Base-by-base conservation (phyloP, 1,284 basidiomycete genomes). In the Farysia itapuensis region DNA sequence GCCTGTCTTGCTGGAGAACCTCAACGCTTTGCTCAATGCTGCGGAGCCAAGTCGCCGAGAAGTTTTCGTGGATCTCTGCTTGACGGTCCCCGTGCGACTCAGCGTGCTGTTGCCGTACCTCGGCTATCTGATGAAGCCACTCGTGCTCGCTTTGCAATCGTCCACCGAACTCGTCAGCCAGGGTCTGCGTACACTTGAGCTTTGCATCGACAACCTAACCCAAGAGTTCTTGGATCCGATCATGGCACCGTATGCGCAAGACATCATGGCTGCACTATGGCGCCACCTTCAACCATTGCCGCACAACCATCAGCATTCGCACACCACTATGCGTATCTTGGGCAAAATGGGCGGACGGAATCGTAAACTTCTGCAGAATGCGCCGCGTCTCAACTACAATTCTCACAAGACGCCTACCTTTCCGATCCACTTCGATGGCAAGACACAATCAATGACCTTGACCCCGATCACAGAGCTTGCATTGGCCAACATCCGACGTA, bases 171-270 rank as follows among this genome's bases (percentile, higher is more conserved):
- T 97, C 37, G 89, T 98, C 47, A 88, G 90, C 33, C 95, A 99
- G 80, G 95, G 95, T 32, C 81, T 99, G 24, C 85, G 96, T 5
- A 98, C 95, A 0, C 84, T 99, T 49, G 96, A 99, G 78, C 82
- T 99, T n/a, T 98, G 94, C 79, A 96, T 99, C 75, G 96, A 99
- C 81, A 99, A 98, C 73, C 82, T 99, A 19, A 97, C 93, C 0
- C 91, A 93, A 15, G 95, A 98, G 77, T 99, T 98, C 81, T 82
- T 99, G 21, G 95, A 98, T 71, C 96, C 95, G 0, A 95, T 93
- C 2, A 85, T 99, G 73, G 89, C 86, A 54, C 91, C 90, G 11
- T 74, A 75, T 46, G 59, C 66, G 19, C 59, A 91, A 34, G 93
- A 98, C 61, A 82, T 99, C 51, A 97, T 95, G 90, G 87, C 88